Evolutionary conservation across 768 basidiomycete species (phyloP), one percentile per base, ranked within the genome.

Genomic region (Xerocomus spinulosus): DNA sequence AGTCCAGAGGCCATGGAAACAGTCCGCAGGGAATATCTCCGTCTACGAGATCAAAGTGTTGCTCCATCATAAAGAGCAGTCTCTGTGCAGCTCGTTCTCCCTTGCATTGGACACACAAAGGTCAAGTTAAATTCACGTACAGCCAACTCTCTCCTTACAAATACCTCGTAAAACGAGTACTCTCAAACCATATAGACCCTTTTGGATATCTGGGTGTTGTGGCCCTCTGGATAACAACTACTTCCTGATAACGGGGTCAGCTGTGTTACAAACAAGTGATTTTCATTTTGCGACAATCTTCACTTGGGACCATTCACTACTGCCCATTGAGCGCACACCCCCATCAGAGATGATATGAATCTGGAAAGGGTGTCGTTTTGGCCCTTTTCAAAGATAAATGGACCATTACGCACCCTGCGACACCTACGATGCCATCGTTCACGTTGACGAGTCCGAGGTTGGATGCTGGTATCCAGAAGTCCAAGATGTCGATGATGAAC

Each of bases 381-480:
- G 46, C 15, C 13, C 48, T 13, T 35, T 34, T 2, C 51, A 7
- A 13, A n/a, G 32, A 36, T 3, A 18, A 28, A 17, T 28, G 37
- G 8, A 38, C 66, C 61, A 39, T 51, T 10, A 69, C 79, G 59
- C 51, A 95, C 91, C 95, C 96, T 53, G 89, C 76, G 49, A 89
- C 73, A 46, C 96, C 95, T 24, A 95, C 70, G 17, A 80, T 60
- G 21, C 95, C 94, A 51, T 98, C 96, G 61, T 86, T 91, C 54
- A 94, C 57, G 55, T 79, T 77, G 53, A 83, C 75, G 44, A 88
- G 70, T 14, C 86, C 89, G 33, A 93, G 76, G 49, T 79, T 85
- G 17, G 85, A 83, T 7, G 92, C 87, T 5, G 96, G 96, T 58
- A 94, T 82, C 83, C 86, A 94, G 49, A 92, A 68, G 63, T 99